phyloP scores from a whole-genome alignment of 495 filamentous ascomycete species.

The Cercophora newfieldiana region DNA sequence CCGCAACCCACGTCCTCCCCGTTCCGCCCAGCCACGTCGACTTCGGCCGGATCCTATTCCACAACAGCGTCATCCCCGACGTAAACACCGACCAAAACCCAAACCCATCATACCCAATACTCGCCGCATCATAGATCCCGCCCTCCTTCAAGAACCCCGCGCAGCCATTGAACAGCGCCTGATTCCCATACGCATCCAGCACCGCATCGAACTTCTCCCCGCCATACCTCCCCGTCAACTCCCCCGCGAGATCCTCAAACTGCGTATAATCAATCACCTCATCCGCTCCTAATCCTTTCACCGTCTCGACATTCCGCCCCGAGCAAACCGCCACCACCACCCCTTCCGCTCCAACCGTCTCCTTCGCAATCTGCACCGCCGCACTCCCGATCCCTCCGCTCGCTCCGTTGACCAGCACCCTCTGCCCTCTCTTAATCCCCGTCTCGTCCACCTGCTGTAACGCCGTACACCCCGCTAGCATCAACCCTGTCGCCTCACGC shows the following conservation, averaged over 20 bases:
- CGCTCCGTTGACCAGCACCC: conserved; percentile 42
- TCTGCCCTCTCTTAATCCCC: conserved; percentile 25
- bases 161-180: conserved; percentile 33
- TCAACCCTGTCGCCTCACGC: conserved; percentile 37
- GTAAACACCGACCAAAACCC: conserved; percentile 25
- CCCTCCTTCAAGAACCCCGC: conserved; percentile 32
- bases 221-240: conserved; percentile 25
- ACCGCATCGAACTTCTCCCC: conserved; percentile 35
- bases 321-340: conserved; percentile 43
- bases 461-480: conserved; percentile 38
- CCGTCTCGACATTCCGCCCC: conserved; percentile 30
- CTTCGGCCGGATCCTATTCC: conserved; percentile 34
- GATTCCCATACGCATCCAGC: conserved; percentile 37
- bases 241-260: conserved; percentile 18
- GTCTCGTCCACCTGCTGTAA: conserved; percentile 28
- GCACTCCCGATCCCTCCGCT: conserved; percentile 44
- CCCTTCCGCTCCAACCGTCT: conserved; percentile 33
- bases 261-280: conserved; percentile 37
- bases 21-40: conserved; percentile 34
- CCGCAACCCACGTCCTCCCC: conserved; percentile 31
- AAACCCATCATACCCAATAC: conserved; percentile 28
- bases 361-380: conserved; percentile 40
- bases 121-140: conserved; percentile 37
- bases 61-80: conserved; percentile 24
- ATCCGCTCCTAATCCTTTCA: conserved; percentile 38